Evolutionary conservation across 2,329 filamentous ascomycete species (phyloP), one percentile per base, ranked within the genome.

Genomic region (Whalleya microplaca): DNA sequence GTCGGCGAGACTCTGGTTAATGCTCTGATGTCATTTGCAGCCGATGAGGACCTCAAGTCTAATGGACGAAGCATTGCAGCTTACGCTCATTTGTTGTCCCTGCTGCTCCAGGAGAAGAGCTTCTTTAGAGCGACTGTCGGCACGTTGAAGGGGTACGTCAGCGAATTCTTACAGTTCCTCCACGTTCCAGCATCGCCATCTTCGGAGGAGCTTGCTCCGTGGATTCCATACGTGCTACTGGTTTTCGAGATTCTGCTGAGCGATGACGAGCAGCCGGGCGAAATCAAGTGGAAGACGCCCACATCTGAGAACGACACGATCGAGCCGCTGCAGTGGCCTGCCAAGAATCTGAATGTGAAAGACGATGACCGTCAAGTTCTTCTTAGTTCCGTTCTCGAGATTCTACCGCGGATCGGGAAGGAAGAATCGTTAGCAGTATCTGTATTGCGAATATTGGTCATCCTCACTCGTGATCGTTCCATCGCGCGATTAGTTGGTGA

Each of bases 171-270:
- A 23, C 82, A 80, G 2, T 97, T 97, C 72, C 84, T 99, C 64
- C 88, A 89, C 66, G 77, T 92, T 3, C 79, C 85, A 4, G 78
- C 85, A 0, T 84, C 87, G 21, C 84, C 88, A 53, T 80, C 89
- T 2, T 78, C 82, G 0, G 91, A 96, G 47, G 90, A 95, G 56
- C 79, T 92, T n/a, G 90, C 92, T 3, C 90, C 92, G 1, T 99
- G 94, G 92, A 89, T 98, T 62, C 90, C 92, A 12, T 93, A 95
- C 68, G 86, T 98, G 29, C 80, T 99, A 32, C 81, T 98, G 16
- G 90, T 99, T 48, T 82, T 98, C 47, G 95, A 99, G 78, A 90
- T 90, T 51, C 80, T 98, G 29, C 79, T 99, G n/a, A 89, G 90
- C 14, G 90, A 96, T 66, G 95, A 98, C 72, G 88, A 91, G 66